Evolutionary conservation across 2,329 filamentous ascomycete genomes (phyloP), one percentile per base, ranked within the genome.

Genomic region (Colletotrichum costaricense): DNA sequence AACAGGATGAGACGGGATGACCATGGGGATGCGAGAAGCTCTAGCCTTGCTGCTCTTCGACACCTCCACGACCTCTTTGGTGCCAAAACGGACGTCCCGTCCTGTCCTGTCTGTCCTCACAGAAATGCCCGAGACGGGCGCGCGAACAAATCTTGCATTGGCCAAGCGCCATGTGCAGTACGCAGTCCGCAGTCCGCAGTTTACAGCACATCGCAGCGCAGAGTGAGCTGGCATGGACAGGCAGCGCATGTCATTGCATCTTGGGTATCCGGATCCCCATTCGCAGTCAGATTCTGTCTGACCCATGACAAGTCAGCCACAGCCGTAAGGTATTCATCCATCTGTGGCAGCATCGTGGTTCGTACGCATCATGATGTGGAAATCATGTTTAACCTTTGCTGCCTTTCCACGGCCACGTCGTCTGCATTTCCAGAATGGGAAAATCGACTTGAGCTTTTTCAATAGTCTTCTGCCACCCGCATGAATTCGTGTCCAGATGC

Each of bases 81-180:
- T 19, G 30, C 22, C 26, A 49, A n/a, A 33, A 22, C 16, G 65
- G 24, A 22, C 16, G 65, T 63, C 38, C 46, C 57, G 46, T 65
- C 24, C 30, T 28, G 46, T 64, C 22, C 30, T 28, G 38, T 42
- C 59, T 57, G 52, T 58, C 22, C 59, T 64, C 30, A 24, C 56
- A 60, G 35, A 72, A 63, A 72, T 63, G 69, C 69, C 69, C 69
- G 69, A 69, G 28, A 63, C 65, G 65, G 69, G 69, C 65, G 58
- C 65, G 46, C 30, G 14, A 54, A 58, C 35, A 19, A 3, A n/a
- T n/a, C 30, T 28, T 63, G 57, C 59, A 35, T 26, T 42, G 66
- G 33, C 38, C 26, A 19, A 6, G 8, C 28, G 5, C 12, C 16
- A n/a, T 5, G 49, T 42, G 63, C 49, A 55, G 22, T 42, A 22